A percentile compares a stretch with the other conserved stretches of the same genome.
Evolutionary conservation across 2,329 filamentous ascomycete species (phyloP).

Genomic region (Colletotrichum magnum): DNA sequence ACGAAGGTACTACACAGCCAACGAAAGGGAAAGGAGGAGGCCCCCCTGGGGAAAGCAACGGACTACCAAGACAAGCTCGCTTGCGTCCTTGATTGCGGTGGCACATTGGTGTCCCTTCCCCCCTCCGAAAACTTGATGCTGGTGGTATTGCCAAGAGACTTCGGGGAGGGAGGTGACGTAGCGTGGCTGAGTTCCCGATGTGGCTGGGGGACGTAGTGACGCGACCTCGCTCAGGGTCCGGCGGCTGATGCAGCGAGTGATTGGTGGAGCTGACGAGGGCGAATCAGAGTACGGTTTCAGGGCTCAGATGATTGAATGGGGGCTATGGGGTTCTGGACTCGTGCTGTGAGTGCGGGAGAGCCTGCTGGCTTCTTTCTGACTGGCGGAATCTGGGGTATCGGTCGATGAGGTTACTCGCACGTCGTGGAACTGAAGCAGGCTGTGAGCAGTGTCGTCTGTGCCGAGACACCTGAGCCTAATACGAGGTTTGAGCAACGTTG

Average conservation of each 20-base stretch:
- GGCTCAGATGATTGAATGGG: conserved; percentile 5
- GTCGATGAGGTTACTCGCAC: conserved; percentile 17
- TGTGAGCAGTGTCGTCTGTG: background rate
- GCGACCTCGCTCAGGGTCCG: background rate
- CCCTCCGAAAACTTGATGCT: conserved; percentile 17
- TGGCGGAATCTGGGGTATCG: background rate
- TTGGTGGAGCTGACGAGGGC: background rate
- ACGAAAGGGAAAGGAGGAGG: background rate
- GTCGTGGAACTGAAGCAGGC: background rate
- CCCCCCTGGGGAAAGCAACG: background rate
- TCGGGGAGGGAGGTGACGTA: conserved; percentile 22
- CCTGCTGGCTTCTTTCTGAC: conserved; percentile 3
- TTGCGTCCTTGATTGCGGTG: conserved; percentile 20
- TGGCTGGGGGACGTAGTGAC: conserved; percentile 21
- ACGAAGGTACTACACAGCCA: conserved; percentile 21
- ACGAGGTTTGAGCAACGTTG: background rate
- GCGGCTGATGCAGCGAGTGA: background rate
- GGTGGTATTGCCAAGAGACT: conserved; percentile 23
- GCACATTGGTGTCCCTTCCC: background rate
- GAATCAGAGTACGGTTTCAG: background rate
- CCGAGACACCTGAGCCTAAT: background rate
- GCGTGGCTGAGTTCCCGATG: conserved; percentile 16
- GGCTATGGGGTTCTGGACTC: conserved; percentile 16
- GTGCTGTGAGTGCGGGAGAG: conserved; percentile 26
- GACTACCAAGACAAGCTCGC: conserved; percentile 18